A percentile compares a stretch with the other conserved stretches of the same genome.
Evolutionary conservation across 2,329 filamentous ascomycete species (phyloP).

Genomic region (Xylaria sp.): DNA sequence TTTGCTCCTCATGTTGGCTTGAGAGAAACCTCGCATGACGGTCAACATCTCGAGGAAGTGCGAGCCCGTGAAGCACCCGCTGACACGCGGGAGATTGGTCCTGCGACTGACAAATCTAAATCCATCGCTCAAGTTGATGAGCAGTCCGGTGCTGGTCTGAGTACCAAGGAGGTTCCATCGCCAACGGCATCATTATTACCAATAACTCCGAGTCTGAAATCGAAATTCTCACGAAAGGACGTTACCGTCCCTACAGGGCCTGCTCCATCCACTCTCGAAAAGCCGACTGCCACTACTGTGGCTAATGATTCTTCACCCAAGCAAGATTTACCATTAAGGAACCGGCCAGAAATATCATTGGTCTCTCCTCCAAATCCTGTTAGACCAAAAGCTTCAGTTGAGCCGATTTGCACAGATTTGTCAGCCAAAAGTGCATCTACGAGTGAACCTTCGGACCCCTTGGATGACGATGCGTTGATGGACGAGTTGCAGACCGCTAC

Average conservation of each 20-base stretch:
- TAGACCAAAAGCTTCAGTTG: conserved; percentile 48
- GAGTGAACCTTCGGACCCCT: conserved; percentile 53
- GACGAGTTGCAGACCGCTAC: conserved; percentile 84
- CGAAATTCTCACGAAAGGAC: conserved; percentile 52
- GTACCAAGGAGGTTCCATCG: conserved; percentile 35
- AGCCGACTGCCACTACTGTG: conserved; percentile 2
- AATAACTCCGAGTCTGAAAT: conserved; percentile 45
- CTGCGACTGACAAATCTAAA: conserved; percentile 1
- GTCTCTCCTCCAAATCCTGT: conserved; percentile 40
- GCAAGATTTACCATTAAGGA: conserved; percentile 23
- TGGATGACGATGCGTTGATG: conserved; percentile 76
- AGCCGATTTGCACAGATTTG: conserved; percentile 63
- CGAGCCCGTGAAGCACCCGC: background rate
- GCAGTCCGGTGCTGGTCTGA: conserved; percentile 10
- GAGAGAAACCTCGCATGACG: background rate
- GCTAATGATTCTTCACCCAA: conserved; percentile 18
- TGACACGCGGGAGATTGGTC: background rate
- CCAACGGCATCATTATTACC: conserved; percentile 32
- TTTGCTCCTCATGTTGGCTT: background rate
- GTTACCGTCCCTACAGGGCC: conserved; percentile 37
- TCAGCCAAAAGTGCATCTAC: conserved; percentile 42
- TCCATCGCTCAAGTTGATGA: conserved; percentile 1
- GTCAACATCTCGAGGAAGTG: background rate
- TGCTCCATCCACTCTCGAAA: conserved; percentile 22
- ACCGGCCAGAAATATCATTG: conserved; percentile 24